Base-by-base conservation (phyloP, 78 protist species). In the Guillardia theta region DNA sequence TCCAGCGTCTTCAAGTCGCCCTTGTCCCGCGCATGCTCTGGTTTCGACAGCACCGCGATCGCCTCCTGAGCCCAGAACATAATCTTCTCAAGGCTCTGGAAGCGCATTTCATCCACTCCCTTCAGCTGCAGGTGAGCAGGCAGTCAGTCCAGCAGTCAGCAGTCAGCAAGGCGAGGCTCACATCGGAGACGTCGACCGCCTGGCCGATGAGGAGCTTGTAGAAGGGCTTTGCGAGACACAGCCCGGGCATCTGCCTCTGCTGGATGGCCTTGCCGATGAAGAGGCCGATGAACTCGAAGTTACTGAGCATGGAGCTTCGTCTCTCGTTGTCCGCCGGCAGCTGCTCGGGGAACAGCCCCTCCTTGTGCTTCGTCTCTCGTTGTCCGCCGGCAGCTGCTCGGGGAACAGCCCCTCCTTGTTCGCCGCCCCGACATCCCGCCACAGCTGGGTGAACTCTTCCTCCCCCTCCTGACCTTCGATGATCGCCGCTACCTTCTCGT, bases 181-280 rank as follows among this genome's bases (percentile, higher is more conserved):
- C 70, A 30, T 58, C 70, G 70, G 21, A 30, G 6, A 58, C n/a
- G 83, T 43, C 83, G 10, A 70, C 36, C 3, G 83, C 21, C 41
- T 70, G 45, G 36, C 83, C 83, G 83, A 70, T 12, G 83, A 70
- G 9, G 41, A 70, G 83, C 83, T 70, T 70, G 41, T 22, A 24
- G 27, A 70, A 24, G 21, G 83, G 83, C 83, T 70, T 70, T 12
- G 83, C 83, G 45, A 70, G 83, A 43, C 83, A 70, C 45, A 70
- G 83, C 83, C 83, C 83, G 46, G 83, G 83, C 83, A 70, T 70
- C 41, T 70, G 83, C 83, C 83, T 24, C 83, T 70, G 83, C 83
- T 70, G 83, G 46, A 70, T 15, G 36, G 83, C 83, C 83, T 70
- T 70, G 83, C 83, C 83, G 46, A 70, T 70, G 83, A 70, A 70